Evolutionary conservation across 169 alveolate genomes (phyloP).

Genomic region (Sarcocystis neurona): DNA sequence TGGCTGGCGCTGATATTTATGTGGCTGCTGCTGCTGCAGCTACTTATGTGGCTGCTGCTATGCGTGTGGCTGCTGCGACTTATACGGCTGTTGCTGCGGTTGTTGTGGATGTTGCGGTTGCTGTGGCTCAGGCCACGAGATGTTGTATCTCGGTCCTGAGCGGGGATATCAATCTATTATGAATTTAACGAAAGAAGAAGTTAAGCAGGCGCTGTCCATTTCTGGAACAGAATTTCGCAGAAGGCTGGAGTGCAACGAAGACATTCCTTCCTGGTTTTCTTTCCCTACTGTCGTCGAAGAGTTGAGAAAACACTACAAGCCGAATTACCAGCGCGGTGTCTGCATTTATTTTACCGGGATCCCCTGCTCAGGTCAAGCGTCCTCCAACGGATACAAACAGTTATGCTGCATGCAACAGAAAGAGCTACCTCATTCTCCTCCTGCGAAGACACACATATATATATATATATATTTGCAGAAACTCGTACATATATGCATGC

Average conservation of each 20-base stretch:
- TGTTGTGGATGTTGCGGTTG: no score
- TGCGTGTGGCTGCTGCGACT: no score
- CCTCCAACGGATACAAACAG: no score
- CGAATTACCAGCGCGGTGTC: constrained; percentile 58
- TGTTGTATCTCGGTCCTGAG: constrained; percentile 64
- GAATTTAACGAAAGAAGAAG: constrained; percentile 38
- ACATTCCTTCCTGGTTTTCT: constrained; percentile 71
- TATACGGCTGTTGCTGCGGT: no score
- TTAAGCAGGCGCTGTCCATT: neutral
- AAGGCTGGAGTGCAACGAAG: constrained; percentile 31
- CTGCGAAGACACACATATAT: no score
- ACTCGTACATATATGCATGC: no score
- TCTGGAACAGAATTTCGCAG: constrained; percentile 69
- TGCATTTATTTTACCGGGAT: constrained; percentile 70
- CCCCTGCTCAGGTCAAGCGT: constrained; percentile 70
- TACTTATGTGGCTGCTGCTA: no score
- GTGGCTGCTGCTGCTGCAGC: no score
- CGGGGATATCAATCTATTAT: constrained; percentile 37
- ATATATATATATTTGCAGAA: no score
- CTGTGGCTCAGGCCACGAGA: constrained; percentile 58
- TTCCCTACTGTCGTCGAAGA: constrained; percentile 67
- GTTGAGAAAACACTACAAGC: constrained; percentile 58
- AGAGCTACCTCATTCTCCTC: no score
- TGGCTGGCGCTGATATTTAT: no score
- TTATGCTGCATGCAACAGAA: no score